These are phyloP conservation scores for Stephania yunnanensis DNA, from an alignment of 164 flowering plant species.

Conservation along the genomic window DNA sequence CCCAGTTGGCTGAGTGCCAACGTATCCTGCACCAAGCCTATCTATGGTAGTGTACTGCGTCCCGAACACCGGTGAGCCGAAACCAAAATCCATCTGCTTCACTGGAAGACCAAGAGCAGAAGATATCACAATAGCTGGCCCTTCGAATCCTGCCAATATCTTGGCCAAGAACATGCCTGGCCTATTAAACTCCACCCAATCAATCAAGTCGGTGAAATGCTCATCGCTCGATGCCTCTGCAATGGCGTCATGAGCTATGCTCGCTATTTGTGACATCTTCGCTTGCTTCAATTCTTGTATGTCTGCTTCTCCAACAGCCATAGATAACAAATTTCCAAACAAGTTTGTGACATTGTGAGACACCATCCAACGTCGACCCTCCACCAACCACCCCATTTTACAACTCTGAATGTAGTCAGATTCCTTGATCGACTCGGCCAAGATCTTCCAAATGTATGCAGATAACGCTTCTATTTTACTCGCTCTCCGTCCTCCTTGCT, in stretches of 20 bases:
- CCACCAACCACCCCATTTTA: conserved; percentile 13
- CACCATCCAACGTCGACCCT: conserved; percentile 1
- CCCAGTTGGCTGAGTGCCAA: conserved; percentile 47
- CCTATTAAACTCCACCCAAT: conserved; percentile 50
- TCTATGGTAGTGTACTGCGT: conserved; percentile 38
- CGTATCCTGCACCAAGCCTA: conserved; percentile 41
- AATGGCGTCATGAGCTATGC: conserved; percentile 3
- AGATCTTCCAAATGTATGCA: conserved; percentile 9
- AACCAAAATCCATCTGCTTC: conserved; percentile 42
- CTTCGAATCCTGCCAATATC: conserved; percentile 34
- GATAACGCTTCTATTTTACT: conserved; percentile 8
- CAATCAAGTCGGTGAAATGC: conserved; percentile 46
- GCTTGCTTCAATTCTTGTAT: not conserved
- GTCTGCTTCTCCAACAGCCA: conserved; percentile 9
- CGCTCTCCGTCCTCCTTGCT: not conserved
- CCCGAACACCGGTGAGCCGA: conserved; percentile 45
- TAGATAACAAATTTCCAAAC: conserved; percentile 9
- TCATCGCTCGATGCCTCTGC: conserved; percentile 24
- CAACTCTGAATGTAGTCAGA: not conserved
- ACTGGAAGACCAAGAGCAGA: conserved; percentile 46
- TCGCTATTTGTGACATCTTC: not conserved
- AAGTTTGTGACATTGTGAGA: conserved; percentile 3
- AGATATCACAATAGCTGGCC: conserved; percentile 39
- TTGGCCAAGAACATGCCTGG: conserved; percentile 46
- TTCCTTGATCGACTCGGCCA: not conserved